Conservation (phyloP, 768 basidiomycete species). For the Auricularia sp. region DNA sequence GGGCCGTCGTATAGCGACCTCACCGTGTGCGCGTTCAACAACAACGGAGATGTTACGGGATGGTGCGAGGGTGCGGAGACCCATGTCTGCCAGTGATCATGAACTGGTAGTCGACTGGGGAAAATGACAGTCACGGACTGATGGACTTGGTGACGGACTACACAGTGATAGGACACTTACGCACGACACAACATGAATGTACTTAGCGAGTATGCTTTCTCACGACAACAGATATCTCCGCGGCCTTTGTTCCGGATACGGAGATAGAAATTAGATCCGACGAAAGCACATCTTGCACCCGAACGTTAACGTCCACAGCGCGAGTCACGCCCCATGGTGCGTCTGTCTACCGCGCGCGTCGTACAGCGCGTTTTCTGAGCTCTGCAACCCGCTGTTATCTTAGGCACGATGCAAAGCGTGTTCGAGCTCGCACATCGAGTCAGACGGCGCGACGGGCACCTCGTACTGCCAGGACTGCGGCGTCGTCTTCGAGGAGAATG, state of each 20-base stretch:
- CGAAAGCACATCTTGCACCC: background rate
- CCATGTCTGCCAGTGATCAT: background rate
- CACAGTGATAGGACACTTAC: too few relatives aligned
- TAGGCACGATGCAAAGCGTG: background rate
- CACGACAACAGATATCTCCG: background rate
- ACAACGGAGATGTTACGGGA: background rate
- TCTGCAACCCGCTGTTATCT: too few relatives aligned
- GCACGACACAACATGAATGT: too few relatives aligned
- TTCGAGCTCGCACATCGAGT: conserved; percentile 41
- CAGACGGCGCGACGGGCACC: conserved; percentile 74
- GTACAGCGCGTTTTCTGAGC: too few relatives aligned
- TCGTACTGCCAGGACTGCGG: conserved; percentile 82
- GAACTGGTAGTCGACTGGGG: background rate
- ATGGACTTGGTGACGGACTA: background rate
- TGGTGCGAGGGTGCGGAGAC: background rate
- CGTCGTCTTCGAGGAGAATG: conserved; percentile 85
- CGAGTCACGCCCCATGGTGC: background rate
- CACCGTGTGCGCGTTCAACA: background rate
- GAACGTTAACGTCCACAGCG: too few relatives aligned
- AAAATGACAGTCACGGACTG: background rate
- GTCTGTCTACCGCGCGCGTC: background rate
- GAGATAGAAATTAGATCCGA: background rate
- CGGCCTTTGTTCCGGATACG: background rate
- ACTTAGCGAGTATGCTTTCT: background rate
- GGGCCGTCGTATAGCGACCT: background rate